Evolutionary conservation across 2,329 filamentous ascomycete genomes (phyloP).

Genomic region (Aspergillus cejpii): DNA sequence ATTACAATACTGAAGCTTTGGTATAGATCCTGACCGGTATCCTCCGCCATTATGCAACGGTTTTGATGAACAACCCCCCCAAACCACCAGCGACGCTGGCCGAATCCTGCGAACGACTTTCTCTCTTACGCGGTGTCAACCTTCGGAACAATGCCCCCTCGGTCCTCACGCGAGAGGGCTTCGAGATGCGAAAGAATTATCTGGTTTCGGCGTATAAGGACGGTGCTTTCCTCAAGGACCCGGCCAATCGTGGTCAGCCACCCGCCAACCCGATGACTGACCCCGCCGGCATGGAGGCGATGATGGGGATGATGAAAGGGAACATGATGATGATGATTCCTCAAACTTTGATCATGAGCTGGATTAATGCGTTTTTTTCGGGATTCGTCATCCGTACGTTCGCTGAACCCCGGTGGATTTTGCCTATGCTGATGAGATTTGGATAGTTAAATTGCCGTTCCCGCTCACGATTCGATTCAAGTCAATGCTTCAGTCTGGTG

Average conservation of each 20-base stretch:
- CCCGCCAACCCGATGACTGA: slow-evolving; percentile 92
- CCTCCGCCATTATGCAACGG: slow-evolving; percentile 89
- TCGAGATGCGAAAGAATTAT: slow-evolving; percentile 71
- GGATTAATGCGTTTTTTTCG: slow-evolving; percentile 99
- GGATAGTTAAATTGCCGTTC: slow-evolving; percentile 85
- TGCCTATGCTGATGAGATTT: neutral
- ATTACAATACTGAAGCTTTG: neutral
- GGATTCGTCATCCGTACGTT: slow-evolving; percentile 90
- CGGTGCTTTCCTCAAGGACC: slow-evolving; percentile 83
- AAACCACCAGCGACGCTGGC: slow-evolving; percentile 64
- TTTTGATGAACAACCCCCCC: slow-evolving; percentile 77
- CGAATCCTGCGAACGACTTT: slow-evolving; percentile 69
- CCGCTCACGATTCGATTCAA: slow-evolving; percentile 98
- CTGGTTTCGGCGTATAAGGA: slow-evolving; percentile 75
- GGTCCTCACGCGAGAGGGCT: slow-evolving; percentile 69
- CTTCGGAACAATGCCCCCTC: slow-evolving; percentile 77
- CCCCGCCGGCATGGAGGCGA: slow-evolving; percentile 94
- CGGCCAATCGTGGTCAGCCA: slow-evolving; percentile 75
- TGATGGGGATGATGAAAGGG: slow-evolving; percentile 99
- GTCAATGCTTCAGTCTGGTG: slow-evolving; percentile 96
- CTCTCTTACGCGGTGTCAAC: slow-evolving; percentile 74
- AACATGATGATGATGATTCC: slow-evolving; percentile 99
- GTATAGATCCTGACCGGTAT: slow-evolving; percentile 79
- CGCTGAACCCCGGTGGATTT: neutral
- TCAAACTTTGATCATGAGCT: slow-evolving; percentile 98